Evolutionary conservation across 306 rosid species (phyloP).

Genomic region (Cyamopsis tetragonoloba): DNA sequence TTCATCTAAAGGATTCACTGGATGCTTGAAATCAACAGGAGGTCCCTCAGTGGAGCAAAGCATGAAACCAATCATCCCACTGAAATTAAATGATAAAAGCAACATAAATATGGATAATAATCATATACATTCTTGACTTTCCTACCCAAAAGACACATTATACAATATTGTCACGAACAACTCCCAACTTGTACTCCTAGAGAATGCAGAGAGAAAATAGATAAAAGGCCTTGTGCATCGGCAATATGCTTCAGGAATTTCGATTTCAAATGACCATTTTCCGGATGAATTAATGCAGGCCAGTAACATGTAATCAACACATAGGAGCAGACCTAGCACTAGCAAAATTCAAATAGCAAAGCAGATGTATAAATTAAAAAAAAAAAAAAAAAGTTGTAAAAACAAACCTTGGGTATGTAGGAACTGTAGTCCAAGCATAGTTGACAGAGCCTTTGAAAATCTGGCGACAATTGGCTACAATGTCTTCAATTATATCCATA

Average conservation of each 20-base stretch:
- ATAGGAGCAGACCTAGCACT: neutral
- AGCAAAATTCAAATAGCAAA: neutral
- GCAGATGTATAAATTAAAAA: no score
- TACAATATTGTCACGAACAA: neutral
- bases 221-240: neutral
- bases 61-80: constrained; percentile 99
- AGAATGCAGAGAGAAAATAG: neutral
- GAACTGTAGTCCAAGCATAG: constrained; percentile 99
- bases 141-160: neutral
- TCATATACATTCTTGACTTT: neutral
- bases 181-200: neutral
- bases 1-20: constrained; percentile 69
- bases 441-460: constrained; percentile 94
- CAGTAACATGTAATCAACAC: neutral
- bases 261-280: constrained; percentile 9
- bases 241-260: constrained; percentile 1
- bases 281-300: neutral
- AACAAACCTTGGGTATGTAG: constrained; percentile 89
- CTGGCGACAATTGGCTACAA: constrained; percentile 76
- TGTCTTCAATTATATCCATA: constrained; percentile 90
- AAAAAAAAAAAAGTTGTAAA: neutral
- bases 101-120: constrained; percentile 17
- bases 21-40: constrained; percentile 85
- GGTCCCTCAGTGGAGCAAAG: constrained; percentile 99
- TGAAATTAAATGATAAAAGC: constrained; percentile 38